Evolutionary conservation across 495 filamentous ascomycete genomes (phyloP).

Genomic region (Penicillium pancosmium): DNA sequence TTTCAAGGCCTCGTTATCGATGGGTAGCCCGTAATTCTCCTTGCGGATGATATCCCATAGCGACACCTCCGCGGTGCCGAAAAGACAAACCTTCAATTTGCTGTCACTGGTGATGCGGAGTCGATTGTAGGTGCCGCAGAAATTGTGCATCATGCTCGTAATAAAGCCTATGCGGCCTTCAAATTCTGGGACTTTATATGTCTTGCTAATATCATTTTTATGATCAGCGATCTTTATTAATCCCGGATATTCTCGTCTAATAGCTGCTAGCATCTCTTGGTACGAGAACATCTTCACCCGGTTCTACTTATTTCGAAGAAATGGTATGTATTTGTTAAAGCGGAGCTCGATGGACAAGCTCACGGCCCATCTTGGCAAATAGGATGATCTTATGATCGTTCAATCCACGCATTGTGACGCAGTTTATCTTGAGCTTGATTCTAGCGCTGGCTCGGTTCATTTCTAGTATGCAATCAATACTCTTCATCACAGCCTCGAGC

Average conservation of each 20-base stretch:
- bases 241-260: slow-evolving; percentile 71
- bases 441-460: slow-evolving; percentile 71
- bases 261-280: slow-evolving; percentile 85
- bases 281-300: slow-evolving; percentile 89
- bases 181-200: slow-evolving; percentile 85
- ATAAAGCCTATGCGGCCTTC: slow-evolving; percentile 90
- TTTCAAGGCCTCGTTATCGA: slow-evolving; percentile 65
- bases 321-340: slow-evolving; percentile 99
- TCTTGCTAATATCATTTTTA: slow-evolving; percentile 96
- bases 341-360: slow-evolving; percentile 88
- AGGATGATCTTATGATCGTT: slow-evolving; percentile 89
- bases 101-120: slow-evolving; percentile 93
- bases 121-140: slow-evolving; percentile 93
- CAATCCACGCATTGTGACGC: slow-evolving; percentile 90
- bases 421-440: slow-evolving; percentile 94
- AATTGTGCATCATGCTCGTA: slow-evolving; percentile 99
- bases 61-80: slow-evolving; percentile 91
- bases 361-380: slow-evolving; percentile 87
- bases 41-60: slow-evolving; percentile 84
- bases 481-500: slow-evolving; percentile 88
- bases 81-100: slow-evolving; percentile 95
- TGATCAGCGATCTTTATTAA: slow-evolving; percentile 67
- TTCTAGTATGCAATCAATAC: slow-evolving; percentile 81
- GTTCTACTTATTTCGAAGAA: slow-evolving; percentile 96
- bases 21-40: slow-evolving; percentile 68